These are phyloP conservation scores for Neurospora terricola DNA, from an alignment of 495 filamentous ascomycete species.

Conservation along the genomic window DNA sequence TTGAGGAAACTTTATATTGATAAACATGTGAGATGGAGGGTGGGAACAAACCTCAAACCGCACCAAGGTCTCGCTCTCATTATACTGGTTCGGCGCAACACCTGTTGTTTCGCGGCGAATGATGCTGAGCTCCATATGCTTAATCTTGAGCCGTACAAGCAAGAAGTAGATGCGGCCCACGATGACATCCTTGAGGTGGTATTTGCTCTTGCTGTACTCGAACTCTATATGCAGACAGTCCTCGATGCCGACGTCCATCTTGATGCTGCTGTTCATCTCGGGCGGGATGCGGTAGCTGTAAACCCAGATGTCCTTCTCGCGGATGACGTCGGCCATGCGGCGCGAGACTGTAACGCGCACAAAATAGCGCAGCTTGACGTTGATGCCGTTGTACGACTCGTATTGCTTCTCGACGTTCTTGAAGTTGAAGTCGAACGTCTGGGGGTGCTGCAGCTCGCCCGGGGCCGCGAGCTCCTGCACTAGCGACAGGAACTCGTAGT, in stretches of 20 bases:
- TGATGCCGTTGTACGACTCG: conserved; percentile 99
- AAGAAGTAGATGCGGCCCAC: conserved; percentile 99
- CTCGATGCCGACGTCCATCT: conserved; percentile 99
- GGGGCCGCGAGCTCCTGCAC: conserved; percentile 93
- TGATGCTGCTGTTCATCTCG: conserved; percentile 96
- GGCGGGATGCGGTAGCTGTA: conserved; percentile 98
- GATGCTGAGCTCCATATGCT: conserved; percentile 99
- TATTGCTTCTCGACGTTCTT: conserved; percentile 99
- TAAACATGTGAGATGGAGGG: not conserved
- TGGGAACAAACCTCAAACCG: conserved; percentile 71
- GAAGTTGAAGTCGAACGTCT: conserved; percentile 99
- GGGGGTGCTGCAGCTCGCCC: conserved; percentile 94
- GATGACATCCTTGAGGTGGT: conserved; percentile 98
- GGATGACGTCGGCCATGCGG: conserved; percentile 93
- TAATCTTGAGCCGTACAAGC: conserved; percentile 96
- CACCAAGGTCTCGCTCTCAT: conserved; percentile 97
- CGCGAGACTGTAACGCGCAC: conserved; percentile 92
- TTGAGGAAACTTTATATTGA: not conserved
- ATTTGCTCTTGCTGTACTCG: conserved; percentile 98
- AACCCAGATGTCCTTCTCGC: conserved; percentile 99
- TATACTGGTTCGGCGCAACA: conserved; percentile 99
- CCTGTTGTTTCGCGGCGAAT: conserved; percentile 96
- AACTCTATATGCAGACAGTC: conserved; percentile 99
- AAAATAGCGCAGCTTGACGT: conserved; percentile 97
- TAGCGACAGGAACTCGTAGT: conserved; percentile 96